phyloP scores from a whole-genome alignment of 441 rosid genomes.

The Codiaeum variegatum region DNA sequence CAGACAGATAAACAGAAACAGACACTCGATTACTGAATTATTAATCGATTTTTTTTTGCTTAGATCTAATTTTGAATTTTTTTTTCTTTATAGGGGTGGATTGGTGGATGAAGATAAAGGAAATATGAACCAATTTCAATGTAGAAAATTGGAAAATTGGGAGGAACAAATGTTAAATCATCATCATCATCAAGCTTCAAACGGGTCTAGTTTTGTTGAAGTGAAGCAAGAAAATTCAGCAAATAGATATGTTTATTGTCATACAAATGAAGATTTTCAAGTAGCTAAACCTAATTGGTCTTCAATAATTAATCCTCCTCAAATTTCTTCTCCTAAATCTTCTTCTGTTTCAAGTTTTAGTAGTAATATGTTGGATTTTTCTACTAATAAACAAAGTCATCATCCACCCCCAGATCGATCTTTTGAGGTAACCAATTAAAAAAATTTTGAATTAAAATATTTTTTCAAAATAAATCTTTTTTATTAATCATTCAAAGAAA shows the following conservation, averaged over 20 bases:
- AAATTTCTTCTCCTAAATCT: slow-evolving; percentile 65
- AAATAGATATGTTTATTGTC: slow-evolving; percentile 43
- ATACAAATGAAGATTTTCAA: slow-evolving; percentile 40
- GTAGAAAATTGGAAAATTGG: slow-evolving; percentile 68
- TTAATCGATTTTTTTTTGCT: neutral
- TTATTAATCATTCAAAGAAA: no score
- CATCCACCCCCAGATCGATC: slow-evolving; percentile 73
- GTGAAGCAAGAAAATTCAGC: slow-evolving; percentile 73
- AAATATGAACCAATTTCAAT: slow-evolving; percentile 47
- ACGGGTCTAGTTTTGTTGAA: slow-evolving; percentile 29
- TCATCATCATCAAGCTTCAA: slow-evolving; percentile 38
- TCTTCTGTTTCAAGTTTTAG: slow-evolving; percentile 71
- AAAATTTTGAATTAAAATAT: no score
- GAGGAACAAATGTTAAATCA: slow-evolving; percentile 64
- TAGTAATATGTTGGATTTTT: slow-evolving; percentile 74
- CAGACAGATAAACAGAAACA: no score
- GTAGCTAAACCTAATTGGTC: slow-evolving; percentile 34
- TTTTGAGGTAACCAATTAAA: slow-evolving; percentile 87
- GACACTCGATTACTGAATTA: neutral
- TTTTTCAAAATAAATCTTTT: no score
- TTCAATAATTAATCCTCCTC: slow-evolving; percentile 40
- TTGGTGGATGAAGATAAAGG: slow-evolving; percentile 61
- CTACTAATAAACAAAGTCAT: slow-evolving; percentile 50
- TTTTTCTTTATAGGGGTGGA: slow-evolving; percentile 59
- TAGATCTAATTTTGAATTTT: slow-evolving; percentile 12